Percentiles rank a stretch among this genome's conserved stretches.
Evolutionary conservation across 1,284 basidiomycete genomes (phyloP).

Genomic region (Microbotryum scabiosae): DNA sequence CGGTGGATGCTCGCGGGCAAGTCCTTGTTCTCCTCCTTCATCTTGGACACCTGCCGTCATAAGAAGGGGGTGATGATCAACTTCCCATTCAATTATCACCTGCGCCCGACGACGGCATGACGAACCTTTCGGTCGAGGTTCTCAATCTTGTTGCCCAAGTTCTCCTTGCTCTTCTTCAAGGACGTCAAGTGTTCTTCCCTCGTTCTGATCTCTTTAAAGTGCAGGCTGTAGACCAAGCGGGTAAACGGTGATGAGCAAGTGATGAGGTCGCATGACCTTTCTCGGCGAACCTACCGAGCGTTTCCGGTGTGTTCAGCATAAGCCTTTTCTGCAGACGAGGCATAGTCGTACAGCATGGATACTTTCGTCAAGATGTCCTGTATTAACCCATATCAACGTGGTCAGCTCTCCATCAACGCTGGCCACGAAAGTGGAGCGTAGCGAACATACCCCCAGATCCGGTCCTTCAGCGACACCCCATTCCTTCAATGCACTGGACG

Average conservation of each 20-base stretch:
- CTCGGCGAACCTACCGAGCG: conserved; percentile 22
- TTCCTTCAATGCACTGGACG: conserved; percentile 30
- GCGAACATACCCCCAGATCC: conserved; percentile 30
- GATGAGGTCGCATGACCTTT: no score
- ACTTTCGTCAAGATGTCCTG: conserved; percentile 36
- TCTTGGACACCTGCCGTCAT: conserved; percentile 31
- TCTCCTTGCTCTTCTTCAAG: conserved; percentile 33
- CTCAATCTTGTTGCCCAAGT: conserved; percentile 33
- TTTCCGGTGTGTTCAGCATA: conserved; percentile 35
- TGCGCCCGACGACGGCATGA: neutral
- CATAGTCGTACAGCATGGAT: conserved; percentile 32
- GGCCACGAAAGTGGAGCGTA: no score
- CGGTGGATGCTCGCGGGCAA: conserved; percentile 25
- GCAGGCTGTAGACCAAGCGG: conserved; percentile 3
- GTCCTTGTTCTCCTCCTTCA: conserved; percentile 38
- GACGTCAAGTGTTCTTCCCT: conserved; percentile 34
- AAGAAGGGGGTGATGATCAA: neutral
- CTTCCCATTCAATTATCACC: neutral
- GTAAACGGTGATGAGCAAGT: no score
- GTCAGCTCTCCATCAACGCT: neutral
- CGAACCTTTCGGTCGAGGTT: conserved; percentile 34
- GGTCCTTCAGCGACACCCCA: conserved; percentile 35
- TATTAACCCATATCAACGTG: neutral
- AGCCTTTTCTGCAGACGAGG: conserved; percentile 31
- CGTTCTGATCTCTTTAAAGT: conserved; percentile 35